Base-by-base conservation (phyloP, 805 yeast genomes). In the Metschnikowia matae region DNA sequence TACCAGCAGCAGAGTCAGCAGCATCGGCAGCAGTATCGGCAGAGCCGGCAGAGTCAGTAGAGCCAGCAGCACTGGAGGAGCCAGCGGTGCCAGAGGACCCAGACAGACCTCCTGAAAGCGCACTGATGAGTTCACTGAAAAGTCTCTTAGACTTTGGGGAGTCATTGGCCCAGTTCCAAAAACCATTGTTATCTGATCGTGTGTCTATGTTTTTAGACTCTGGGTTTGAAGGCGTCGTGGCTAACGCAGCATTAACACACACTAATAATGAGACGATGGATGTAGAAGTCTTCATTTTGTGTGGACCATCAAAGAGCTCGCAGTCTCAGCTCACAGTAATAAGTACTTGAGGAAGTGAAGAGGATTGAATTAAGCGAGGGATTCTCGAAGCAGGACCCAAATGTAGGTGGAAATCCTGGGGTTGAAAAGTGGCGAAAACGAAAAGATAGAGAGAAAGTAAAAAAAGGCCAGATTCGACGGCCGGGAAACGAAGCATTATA, bases 271-370 rank as follows among this genome's bases (percentile, higher is more conserved):
- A 18, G 29, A 43, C 38, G 21, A 46, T 33, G 33, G 48, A 44
- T 40, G 50, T 20, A 21, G 53, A 38, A n/a, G 48, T 18, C 23
- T 43, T 50, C 53, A 50, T 50, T 18, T 17, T 34, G 33, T n/a
- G 20, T n/a, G 31, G 37, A 11, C 45, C 37, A 20, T 21, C 34
- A 40, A 40, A 29, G 18, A 20, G 45, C 45, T 42, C 38, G 20
- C 45, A 33, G 45, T 18, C 38, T 42, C 32, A 21, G 38, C 20
- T 31, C 44, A 41, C 36, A 18, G 41, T 26, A 40, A 11, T 26
- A 13, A 17, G 26, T 18, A 21, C 31, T 21, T 39, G 29, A 8
- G 31, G 45, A 42, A 33, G 45, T 42, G 29, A 41, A 41, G 36
- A 20, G 32, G 41, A 15, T 40, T 20, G 32, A 3, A 42, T 42